These are phyloP conservation scores for Chloropicon primus DNA, from an alignment of 139 green algal species.

Conservation along the genomic window DNA sequence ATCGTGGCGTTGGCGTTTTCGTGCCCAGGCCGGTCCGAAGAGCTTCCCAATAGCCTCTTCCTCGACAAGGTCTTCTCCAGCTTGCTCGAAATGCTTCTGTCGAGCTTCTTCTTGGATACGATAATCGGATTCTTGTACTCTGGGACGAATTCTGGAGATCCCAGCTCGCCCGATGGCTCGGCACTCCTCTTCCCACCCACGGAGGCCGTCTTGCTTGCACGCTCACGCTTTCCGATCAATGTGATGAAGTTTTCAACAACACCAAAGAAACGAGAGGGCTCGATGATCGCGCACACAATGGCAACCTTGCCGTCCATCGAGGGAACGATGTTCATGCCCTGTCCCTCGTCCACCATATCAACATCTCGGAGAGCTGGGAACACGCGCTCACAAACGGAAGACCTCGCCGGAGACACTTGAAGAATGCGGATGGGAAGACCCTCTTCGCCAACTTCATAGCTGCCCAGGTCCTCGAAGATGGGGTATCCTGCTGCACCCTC, in stretches of 20 bases:
- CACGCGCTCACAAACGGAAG: background rate
- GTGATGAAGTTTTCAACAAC: background rate
- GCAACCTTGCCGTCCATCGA: background rate
- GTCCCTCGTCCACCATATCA: background rate
- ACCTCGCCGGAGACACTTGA: background rate
- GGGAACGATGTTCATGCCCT: background rate
- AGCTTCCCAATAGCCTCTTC: background rate
- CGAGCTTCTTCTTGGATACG: background rate
- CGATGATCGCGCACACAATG: background rate
- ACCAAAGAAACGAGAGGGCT: background rate
- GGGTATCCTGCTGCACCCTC: background rate
- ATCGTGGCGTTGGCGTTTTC: too few relatives aligned
- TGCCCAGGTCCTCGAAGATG: background rate
- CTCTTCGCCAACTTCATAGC: background rate
- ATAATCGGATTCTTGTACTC: background rate
- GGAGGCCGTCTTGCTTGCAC: background rate
- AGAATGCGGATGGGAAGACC: background rate
- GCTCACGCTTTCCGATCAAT: background rate
- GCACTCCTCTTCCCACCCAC: background rate
- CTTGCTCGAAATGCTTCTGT: too few relatives aligned
- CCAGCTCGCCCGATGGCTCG: too few relatives aligned
- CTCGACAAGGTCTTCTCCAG: background rate
- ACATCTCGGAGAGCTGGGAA: background rate
- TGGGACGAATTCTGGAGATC: too few relatives aligned
- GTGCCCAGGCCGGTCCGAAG: too few relatives aligned